Base-by-base conservation (phyloP, 2,329 filamentous ascomycete species). In the Colletotrichum melonis region DNA sequence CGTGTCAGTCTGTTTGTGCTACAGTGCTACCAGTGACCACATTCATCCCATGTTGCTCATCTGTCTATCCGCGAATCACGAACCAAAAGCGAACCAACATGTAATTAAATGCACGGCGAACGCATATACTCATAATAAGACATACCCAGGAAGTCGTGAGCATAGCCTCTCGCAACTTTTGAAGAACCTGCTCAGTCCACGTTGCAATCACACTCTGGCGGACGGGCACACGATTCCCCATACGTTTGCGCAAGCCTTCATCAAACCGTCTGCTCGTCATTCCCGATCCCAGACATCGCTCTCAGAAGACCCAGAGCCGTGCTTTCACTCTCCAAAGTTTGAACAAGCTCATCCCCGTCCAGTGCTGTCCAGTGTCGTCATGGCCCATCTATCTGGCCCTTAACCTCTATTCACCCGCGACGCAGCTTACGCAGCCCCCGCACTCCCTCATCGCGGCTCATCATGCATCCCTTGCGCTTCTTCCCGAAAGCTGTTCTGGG, bases 311-410 rank as follows among this genome's bases (percentile, higher is more conserved):
- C 6, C 22, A 5, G 19, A 19, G 19, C 6, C 59, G 5, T 42
- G 8, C n/a, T 35, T 16, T 6, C 3, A 16, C 22, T 26, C 24
- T 46, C 22, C 26, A 32, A 26, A n/a, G 4, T 4, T 19, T 7
- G 19, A 57, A 57, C 16, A 55, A 55, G 4, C 55, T 57, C 55
- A 19, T 57, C 28, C 28, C 26, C 14, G 6, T n/a, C 6, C 1
- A 24, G 42, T 67, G 68, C 66, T 55, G 55, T 30, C 7, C 1
- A 24, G 42, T 70, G 68, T 70, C 63, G 68, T 67, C 68, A 70
- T 59, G 16, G 28, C n/a, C 32, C 24, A 28, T 63, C 26, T 28
- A 49, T 63, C 32, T 46, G 24, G 14, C 4, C 6, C n/a, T 24
- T 12, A 19, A 24, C 42, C 42, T 32, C 38, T n/a, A 16, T 32